phyloP scores from a whole-genome alignment of 2,329 filamentous ascomycete species.

The Arthrobotrys conoides region DNA sequence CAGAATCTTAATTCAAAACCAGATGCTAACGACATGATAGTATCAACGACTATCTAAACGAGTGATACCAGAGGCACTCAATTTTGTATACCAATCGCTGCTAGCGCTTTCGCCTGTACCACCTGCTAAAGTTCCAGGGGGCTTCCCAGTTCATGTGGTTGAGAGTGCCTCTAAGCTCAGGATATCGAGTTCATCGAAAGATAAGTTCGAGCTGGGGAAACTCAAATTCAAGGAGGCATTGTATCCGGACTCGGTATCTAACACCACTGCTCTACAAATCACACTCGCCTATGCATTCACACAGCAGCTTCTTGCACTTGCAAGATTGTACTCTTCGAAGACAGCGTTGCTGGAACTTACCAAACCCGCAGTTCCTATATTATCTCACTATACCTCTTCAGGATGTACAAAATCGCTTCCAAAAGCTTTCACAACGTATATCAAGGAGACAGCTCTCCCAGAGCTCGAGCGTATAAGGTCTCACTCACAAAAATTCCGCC shows the following conservation, averaged over 20 bases:
- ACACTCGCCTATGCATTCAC: conserved; percentile 65
- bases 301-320: conserved; percentile 59
- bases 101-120: conserved; percentile 75
- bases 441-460: conserved; percentile 42
- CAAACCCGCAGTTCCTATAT: conserved; percentile 6
- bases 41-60: conserved; percentile 88
- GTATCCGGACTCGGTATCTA: conserved; percentile 62
- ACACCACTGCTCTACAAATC: conserved; percentile 71
- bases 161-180: conserved; percentile 71
- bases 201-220: conserved; percentile 69
- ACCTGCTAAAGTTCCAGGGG: conserved; percentile 69
- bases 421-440: conserved; percentile 18
- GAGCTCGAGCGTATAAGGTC: conserved; percentile 44
- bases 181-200: conserved; percentile 65
- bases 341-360: conserved; percentile 48
- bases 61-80: conserved; percentile 89
- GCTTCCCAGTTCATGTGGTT: conserved; percentile 76
- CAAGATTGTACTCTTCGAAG: conserved; percentile 62
- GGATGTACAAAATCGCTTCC: conserved; percentile 43
- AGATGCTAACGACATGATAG: conserved; percentile 67
- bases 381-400: conserved; percentile 53
- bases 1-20: neutral
- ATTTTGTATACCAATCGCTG: conserved; percentile 83
- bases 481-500: conserved; percentile 76
- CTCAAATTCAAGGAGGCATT: conserved; percentile 75